Evolutionary conservation across 495 filamentous ascomycete genomes (phyloP).

Genomic region (Lophiotrema nucula): DNA sequence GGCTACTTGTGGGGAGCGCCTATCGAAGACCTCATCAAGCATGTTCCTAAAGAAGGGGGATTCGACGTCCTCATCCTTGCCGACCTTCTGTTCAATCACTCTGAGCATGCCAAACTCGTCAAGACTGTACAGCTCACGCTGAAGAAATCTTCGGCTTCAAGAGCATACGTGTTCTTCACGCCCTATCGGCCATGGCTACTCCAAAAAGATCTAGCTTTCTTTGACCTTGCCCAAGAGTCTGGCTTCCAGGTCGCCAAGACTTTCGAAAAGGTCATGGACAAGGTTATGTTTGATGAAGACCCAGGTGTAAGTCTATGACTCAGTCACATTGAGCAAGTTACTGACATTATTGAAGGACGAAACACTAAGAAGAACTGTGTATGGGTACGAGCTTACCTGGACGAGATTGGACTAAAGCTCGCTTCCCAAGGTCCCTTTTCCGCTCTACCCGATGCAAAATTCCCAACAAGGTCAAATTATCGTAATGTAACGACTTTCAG

Average conservation of each 20-base stretch:
- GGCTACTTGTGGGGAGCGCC: conserved; percentile 78
- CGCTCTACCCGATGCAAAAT: background rate
- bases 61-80: conserved; percentile 85
- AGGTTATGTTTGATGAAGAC: conserved; percentile 85
- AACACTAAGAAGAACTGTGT: conserved; percentile 11
- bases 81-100: conserved; percentile 86
- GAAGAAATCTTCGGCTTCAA: conserved; percentile 51
- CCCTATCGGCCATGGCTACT: conserved; percentile 88
- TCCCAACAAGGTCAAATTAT: background rate
- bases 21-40: conserved; percentile 43
- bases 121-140: conserved; percentile 65
- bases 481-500: too few relatives aligned
- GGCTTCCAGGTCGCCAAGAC: conserved; percentile 76
- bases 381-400: conserved; percentile 20
- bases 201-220: conserved; percentile 80
- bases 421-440: background rate
- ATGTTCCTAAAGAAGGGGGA: conserved; percentile 32
- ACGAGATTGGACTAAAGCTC: background rate
- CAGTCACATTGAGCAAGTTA: background rate
- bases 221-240: conserved; percentile 63
- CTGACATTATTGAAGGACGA: conserved; percentile 10
- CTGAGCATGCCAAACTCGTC: conserved; percentile 74
- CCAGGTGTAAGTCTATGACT: conserved; percentile 56
- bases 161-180: conserved; percentile 86
- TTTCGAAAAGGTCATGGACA: conserved; percentile 75